Evolutionary conservation across 2,329 filamentous ascomycete genomes (phyloP), one percentile per base, ranked within the genome.

Genomic region (Cladophialophora bantiana): DNA sequence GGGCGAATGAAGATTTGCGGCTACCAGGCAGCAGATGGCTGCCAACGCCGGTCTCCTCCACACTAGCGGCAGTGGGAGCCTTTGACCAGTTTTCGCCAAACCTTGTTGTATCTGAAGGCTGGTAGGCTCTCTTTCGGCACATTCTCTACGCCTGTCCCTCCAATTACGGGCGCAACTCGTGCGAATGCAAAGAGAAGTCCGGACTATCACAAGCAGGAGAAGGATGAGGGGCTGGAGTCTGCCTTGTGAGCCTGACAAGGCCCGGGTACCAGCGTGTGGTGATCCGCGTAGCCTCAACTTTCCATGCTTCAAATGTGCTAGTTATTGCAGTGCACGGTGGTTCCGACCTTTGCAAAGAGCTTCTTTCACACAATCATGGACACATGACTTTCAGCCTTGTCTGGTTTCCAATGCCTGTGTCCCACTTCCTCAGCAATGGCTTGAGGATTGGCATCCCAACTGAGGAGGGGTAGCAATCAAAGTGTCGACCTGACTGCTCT

Each of bases 1-100:
- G 7, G 55, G 60, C 66, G 26, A 68, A 68, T 68, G 4, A 38
- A 26, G 48, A 6, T 31, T 34, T 32, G 34, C 32, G 31, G 59
- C 45, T 2, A 35, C 26, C 35, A 26, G 42, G 26, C 50, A 20
- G 10, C 18, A 56, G 38, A 50, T 38, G 54, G 54, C 50, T 59
- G 53, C 54, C 31, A 26, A 26, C 3, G 26, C 26, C 26, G 2
- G 26, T 26, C 26, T 26, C 26, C 26, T 26, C 26, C 26, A 26
- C 26, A 26, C 26, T 53, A 18, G 50, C 4, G 7, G 18, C 20
- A 1, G n/a, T 53, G 20, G 50, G 10, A 18, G 12, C 12, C 9
- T 34, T 45, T 60, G 42, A 61, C 59, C 59, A 45, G 59, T 61
- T 61, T 26, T 10, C 42, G 45, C 15, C 57, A 26, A 50, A 26